Conservation (phyloP, 2,329 filamentous ascomycete species). For the Microsporum canis region DNA sequence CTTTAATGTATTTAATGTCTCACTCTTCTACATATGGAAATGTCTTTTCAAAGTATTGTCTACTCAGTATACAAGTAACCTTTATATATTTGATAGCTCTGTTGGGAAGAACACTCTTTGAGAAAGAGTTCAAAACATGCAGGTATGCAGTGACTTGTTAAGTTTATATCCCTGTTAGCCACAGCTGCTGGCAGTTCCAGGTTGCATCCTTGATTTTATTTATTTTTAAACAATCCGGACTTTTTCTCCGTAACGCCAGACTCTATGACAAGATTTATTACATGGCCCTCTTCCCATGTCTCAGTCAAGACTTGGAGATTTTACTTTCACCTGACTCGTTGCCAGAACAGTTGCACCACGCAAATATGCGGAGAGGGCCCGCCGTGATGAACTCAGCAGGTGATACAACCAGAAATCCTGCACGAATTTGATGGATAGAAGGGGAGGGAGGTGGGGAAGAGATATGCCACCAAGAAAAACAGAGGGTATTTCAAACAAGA, state of each 20-base stretch:
- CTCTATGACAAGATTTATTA: neutral
- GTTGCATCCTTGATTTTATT: neutral
- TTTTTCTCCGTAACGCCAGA: neutral
- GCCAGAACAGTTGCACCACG: neutral
- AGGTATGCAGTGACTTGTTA: neutral
- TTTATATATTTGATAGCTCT: too few relatives aligned
- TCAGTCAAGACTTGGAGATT: neutral
- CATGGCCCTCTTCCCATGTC: neutral
- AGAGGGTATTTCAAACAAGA: slow-evolving; percentile 13
- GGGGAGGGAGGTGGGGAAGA: neutral
- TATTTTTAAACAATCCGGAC: neutral
- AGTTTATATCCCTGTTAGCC: neutral
- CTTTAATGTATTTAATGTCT: neutral
- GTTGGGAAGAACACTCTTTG: too few relatives aligned
- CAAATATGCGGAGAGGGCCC: neutral
- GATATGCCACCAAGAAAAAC: neutral
- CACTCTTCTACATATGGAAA: neutral
- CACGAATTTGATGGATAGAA: neutral
- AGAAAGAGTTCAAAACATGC: neutral
- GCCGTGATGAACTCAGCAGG: neutral
- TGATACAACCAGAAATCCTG: neutral
- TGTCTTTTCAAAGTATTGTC: neutral
- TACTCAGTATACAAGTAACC: neutral
- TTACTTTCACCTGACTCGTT: neutral
- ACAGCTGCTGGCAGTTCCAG: neutral